Evolutionary conservation across 1,139 yeast species (phyloP).

Genomic region (Candida glucosophila): DNA sequence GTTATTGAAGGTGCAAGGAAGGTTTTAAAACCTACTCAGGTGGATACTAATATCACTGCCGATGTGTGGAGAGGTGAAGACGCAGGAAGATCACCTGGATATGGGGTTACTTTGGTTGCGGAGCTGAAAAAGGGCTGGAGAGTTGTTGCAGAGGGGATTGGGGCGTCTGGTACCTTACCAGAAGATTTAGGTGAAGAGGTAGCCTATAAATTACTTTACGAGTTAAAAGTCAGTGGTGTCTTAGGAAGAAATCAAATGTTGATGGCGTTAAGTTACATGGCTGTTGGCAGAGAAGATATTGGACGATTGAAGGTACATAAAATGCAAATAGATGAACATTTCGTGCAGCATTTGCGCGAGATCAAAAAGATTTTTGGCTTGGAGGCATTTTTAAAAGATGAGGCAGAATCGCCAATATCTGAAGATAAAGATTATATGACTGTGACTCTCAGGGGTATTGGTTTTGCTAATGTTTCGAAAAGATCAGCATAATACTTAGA

Average conservation of each 20-base stretch:
- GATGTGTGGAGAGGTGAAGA: conserved; percentile 97
- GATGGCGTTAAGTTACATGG: conserved; percentile 69
- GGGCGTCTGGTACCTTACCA: conserved; percentile 69
- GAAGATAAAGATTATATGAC: conserved; percentile 49
- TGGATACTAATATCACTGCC: conserved; percentile 89
- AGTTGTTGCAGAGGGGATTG: conserved; percentile 69
- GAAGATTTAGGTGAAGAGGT: conserved; percentile 81
- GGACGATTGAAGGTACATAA: conserved; percentile 76
- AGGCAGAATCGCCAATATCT: conserved; percentile 25
- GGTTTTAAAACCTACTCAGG: conserved; percentile 65
- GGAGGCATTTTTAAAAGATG: conserved; percentile 69
- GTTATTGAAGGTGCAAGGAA: conserved; percentile 78
- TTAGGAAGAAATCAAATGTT: conserved; percentile 68
- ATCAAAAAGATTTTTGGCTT: conserved; percentile 69
- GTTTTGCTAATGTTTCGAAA: conserved; percentile 84
- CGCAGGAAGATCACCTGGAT: conserved; percentile 93
- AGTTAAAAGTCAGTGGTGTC: conserved; percentile 61
- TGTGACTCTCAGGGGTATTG: conserved; percentile 77
- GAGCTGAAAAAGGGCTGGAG: conserved; percentile 90
- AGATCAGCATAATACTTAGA: conserved; percentile 79
- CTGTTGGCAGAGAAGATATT: conserved; percentile 88
- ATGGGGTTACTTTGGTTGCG: conserved; percentile 86
- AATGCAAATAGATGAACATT: conserved; percentile 60
- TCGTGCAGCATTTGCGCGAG: conserved; percentile 65
- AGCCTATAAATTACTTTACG: conserved; percentile 70